These are phyloP conservation scores for Phylloporus rhodoxanthus DNA, from an alignment of 768 basidiomycete genomes.

Conservation along the genomic window DNA sequence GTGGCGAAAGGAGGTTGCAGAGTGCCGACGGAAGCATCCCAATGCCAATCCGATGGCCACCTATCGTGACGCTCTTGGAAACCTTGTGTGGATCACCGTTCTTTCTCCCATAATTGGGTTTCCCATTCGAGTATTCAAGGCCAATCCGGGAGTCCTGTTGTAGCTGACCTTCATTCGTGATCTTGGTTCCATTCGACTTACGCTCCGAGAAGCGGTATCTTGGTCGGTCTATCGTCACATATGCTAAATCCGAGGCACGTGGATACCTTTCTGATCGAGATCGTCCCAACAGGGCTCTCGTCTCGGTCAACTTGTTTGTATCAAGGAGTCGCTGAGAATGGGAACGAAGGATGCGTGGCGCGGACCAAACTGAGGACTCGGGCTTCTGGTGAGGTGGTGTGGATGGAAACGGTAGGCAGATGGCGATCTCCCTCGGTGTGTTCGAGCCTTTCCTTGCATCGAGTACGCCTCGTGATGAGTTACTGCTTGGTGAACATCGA, in stretches of 20 bases:
- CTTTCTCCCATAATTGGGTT: constrained; percentile 1
- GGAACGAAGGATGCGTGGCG: constrained; percentile 23
- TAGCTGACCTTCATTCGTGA: background rate
- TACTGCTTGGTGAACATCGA: background rate
- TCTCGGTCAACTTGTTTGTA: background rate
- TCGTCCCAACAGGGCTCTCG: constrained; percentile 11
- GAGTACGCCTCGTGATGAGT: background rate
- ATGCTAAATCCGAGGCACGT: constrained; percentile 15
- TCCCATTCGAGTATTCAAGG: background rate
- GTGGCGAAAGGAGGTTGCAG: constrained; percentile 6
- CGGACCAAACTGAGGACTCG: constrained; percentile 3
- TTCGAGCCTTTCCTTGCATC: background rate
- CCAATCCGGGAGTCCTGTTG: background rate
- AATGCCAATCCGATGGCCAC: background rate
- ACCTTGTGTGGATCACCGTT: background rate
- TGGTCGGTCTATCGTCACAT: constrained; percentile 20
- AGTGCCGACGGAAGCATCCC: constrained; percentile 6
- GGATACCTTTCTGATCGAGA: constrained; percentile 24
- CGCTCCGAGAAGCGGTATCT: constrained; percentile 15
- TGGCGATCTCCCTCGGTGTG: constrained; percentile 12
- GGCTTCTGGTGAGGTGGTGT: constrained; percentile 12
- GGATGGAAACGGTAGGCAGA: constrained; percentile 22
- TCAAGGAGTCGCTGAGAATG: constrained; percentile 18
- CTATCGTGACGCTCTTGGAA: background rate
- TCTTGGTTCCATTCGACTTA: constrained; percentile 6